These are phyloP conservation scores for Harringtonia aguacate DNA, from an alignment of 2,329 filamentous ascomycete species.

Conservation along the genomic window DNA sequence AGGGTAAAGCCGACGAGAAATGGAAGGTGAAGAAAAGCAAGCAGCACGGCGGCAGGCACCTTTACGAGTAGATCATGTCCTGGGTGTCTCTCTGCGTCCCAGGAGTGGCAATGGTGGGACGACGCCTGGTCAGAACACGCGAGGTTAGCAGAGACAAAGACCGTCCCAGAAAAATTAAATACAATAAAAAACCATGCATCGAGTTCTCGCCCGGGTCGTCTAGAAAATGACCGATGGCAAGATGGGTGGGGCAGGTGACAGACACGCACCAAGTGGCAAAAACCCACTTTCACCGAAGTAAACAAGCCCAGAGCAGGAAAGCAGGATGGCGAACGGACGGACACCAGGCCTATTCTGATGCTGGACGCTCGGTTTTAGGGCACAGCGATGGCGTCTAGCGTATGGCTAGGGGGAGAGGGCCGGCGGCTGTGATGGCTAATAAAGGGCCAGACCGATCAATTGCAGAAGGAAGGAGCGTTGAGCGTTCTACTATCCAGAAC, in stretches of 20 bases:
- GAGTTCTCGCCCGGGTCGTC: conserved; percentile 4
- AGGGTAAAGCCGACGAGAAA: background rate
- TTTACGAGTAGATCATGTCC: conserved; percentile 9
- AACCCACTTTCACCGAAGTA: conserved; percentile 12
- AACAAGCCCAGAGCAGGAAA: conserved; percentile 9
- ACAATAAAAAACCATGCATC: conserved; percentile 3
- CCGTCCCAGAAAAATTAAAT: conserved; percentile 4
- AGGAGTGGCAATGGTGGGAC: conserved; percentile 9
- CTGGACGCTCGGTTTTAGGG: conserved; percentile 5
- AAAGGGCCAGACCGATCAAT: background rate
- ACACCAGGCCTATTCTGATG: conserved; percentile 4
- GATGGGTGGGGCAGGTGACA: conserved; percentile 14
- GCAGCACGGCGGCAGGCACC: conserved; percentile 4
- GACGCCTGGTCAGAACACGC: conserved; percentile 7
- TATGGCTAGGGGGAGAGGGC: background rate
- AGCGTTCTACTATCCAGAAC: too few relatives aligned
- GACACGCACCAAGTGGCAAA: conserved; percentile 11
- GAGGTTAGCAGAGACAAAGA: conserved; percentile 9
- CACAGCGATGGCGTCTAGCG: conserved; percentile 2
- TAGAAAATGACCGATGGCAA: conserved; percentile 7
- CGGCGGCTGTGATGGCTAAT: background rate
- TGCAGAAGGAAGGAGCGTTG: too few relatives aligned
- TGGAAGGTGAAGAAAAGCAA: background rate
- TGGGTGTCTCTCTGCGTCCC: conserved; percentile 5
- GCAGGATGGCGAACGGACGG: conserved; percentile 5